Percentiles rank a stretch among this genome's conserved stretches.
These are phyloP conservation scores for Mortierella sp. DNA, from an alignment of 371 early-diverging fungal genomes.

Conservation along the genomic window DNA sequence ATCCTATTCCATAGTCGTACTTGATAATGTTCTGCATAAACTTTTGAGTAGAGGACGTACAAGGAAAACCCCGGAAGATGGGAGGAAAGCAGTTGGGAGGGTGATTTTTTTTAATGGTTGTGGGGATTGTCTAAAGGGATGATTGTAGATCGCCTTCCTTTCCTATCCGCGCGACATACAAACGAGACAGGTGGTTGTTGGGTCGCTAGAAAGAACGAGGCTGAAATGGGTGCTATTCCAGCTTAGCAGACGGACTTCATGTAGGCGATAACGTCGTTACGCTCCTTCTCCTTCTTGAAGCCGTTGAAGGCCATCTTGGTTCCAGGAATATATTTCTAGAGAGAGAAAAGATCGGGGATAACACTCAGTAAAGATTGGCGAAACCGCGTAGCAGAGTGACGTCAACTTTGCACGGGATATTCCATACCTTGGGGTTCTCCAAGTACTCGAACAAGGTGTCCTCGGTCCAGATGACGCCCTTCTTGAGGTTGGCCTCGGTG, in stretches of 20 bases:
- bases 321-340: slow-evolving; percentile 90
- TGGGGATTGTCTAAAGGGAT: no score
- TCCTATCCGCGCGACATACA: no score
- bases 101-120: no score
- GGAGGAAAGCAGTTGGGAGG: no score
- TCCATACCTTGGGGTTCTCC: slow-evolving; percentile 90
- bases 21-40: no score
- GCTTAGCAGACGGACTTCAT: slow-evolving; percentile 73
- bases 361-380: slow-evolving; percentile 66
- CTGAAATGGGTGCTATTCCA: not conserved
- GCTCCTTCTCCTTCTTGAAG: slow-evolving; percentile 94
- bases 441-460: slow-evolving; percentile 89
- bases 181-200: no score
- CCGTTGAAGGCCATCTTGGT: slow-evolving; percentile 99
- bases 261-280: slow-evolving; percentile 92
- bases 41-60: no score
- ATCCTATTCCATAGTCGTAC: no score
- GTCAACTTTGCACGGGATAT: not conserved
- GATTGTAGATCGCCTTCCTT: no score
- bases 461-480: slow-evolving; percentile 89
- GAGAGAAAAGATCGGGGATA: not conserved
- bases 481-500: slow-evolving; percentile 94
- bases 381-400: not conserved
- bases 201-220: no score
- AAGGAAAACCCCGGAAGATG: no score